phyloP scores from a whole-genome alignment of 2,329 filamentous ascomycete genomes.

The Aureobasidium sp. region DNA sequence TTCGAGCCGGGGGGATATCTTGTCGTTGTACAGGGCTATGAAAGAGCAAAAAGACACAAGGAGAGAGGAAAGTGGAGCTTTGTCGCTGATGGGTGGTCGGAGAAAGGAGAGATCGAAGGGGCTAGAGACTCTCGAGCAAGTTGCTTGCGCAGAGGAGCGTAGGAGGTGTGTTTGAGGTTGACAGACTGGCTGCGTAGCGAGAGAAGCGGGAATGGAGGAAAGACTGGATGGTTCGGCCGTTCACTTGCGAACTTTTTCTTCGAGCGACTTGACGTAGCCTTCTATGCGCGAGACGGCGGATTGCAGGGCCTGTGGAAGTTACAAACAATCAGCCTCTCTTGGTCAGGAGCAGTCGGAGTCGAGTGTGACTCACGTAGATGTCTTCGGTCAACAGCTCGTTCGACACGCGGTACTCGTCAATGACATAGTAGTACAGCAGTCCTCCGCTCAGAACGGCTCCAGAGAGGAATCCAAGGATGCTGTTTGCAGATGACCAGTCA shows the following conservation, averaged over 20 bases:
- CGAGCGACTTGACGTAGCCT: conserved; percentile 72
- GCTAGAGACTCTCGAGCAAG: not conserved
- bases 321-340: not conserved
- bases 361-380: conserved; percentile 73
- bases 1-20: conserved; percentile 3
- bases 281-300: conserved; percentile 79
- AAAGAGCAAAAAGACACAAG: not conserved
- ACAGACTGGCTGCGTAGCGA: not conserved
- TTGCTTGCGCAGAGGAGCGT: not conserved
- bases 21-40: not conserved
- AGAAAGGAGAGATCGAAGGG: not conserved
- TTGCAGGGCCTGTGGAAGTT: conserved; percentile 69
- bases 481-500: conserved; percentile 34
- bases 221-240: not conserved
- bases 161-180: not conserved
- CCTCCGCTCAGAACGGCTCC: conserved; percentile 73
- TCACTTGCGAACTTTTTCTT: conserved; percentile 57
- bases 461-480: conserved; percentile 84
- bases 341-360: too few relatives aligned
- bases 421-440: conserved; percentile 83
- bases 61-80: not conserved
- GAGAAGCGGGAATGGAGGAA: not conserved
- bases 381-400: conserved; percentile 93
- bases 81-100: not conserved
- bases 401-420: conserved; percentile 87